Evolutionary conservation across 495 filamentous ascomycete genomes (phyloP).

Genomic region (Podospora sp.): DNA sequence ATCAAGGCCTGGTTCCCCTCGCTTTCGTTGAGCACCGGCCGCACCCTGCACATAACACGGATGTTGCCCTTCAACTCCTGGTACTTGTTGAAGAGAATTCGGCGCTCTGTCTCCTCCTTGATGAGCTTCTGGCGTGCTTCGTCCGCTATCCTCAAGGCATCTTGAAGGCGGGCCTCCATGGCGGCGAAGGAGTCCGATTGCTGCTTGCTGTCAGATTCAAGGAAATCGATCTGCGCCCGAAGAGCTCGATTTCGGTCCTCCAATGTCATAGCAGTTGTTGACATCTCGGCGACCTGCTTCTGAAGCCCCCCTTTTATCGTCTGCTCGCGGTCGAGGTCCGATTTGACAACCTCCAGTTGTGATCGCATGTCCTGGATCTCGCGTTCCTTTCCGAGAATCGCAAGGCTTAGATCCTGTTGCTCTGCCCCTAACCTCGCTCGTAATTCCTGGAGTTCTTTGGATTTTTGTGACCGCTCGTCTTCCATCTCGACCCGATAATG

Average conservation of each 20-base stretch:
- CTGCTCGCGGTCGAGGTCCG: conserved; percentile 62
- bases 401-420: conserved; percentile 62
- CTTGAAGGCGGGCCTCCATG: conserved; percentile 74
- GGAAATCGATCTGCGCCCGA: conserved; percentile 77
- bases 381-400: conserved; percentile 63
- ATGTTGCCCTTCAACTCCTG: conserved; percentile 99
- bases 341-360: conserved; percentile 55
- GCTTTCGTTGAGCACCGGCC: conserved; percentile 68
- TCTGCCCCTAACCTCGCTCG: conserved; percentile 62
- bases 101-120: conserved; percentile 84
- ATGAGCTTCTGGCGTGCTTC: conserved; percentile 80
- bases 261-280: conserved; percentile 63
- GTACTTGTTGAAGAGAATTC: conserved; percentile 95
- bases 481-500: conserved; percentile 49
- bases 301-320: conserved; percentile 29
- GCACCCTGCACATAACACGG: conserved; percentile 94
- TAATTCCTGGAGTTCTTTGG: conserved; percentile 68
- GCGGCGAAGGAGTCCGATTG: conserved; percentile 78
- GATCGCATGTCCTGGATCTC: conserved; percentile 59
- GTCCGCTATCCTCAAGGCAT: conserved; percentile 68
- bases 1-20: conserved; percentile 67
- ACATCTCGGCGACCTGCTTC: conserved; percentile 64
- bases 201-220: conserved; percentile 84
- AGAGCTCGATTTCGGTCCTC: conserved; percentile 75
- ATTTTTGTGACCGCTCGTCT: conserved; percentile 60